Conservation (phyloP, 2,329 filamentous ascomycete genomes). For the Colletotrichum tofieldiae region DNA sequence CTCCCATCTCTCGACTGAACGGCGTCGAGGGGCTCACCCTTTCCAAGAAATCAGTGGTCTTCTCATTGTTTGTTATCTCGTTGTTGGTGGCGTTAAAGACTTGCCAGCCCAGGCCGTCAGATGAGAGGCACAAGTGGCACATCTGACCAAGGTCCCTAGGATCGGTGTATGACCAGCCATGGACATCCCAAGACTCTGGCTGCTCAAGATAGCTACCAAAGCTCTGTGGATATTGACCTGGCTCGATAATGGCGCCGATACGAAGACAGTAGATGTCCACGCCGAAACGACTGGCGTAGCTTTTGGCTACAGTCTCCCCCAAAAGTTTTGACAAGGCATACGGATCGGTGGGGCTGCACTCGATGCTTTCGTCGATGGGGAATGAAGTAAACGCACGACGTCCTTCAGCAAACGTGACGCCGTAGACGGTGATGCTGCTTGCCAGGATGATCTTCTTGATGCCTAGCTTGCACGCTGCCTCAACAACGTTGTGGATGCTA, state of each 20-base stretch:
- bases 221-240: slow-evolving; percentile 70
- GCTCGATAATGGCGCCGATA: slow-evolving; percentile 74
- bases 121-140: slow-evolving; percentile 67
- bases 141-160: slow-evolving; percentile 75
- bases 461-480: slow-evolving; percentile 73
- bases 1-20: slow-evolving; percentile 70
- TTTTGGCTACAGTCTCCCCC: slow-evolving; percentile 70
- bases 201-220: slow-evolving; percentile 67
- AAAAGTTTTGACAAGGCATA: slow-evolving; percentile 75
- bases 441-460: slow-evolving; percentile 76
- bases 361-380: slow-evolving; percentile 72
- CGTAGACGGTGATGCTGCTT: slow-evolving; percentile 72
- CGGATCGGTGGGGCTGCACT: slow-evolving; percentile 73
- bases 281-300: slow-evolving; percentile 69
- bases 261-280: slow-evolving; percentile 73
- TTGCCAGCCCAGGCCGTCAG: slow-evolving; percentile 72
- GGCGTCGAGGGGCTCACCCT: slow-evolving; percentile 64
- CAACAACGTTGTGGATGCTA: slow-evolving; percentile 74
- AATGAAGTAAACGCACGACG: slow-evolving; percentile 70
- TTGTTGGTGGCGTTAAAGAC: slow-evolving; percentile 77
- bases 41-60: slow-evolving; percentile 67
- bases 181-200: slow-evolving; percentile 67
- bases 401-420: slow-evolving; percentile 74
- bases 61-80: slow-evolving; percentile 68
- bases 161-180: slow-evolving; percentile 77